A percentile compares a stretch with the other conserved stretches of the same genome.
Conservation (phyloP, 768 basidiomycete species). For the Boletus pseudopeckii region DNA sequence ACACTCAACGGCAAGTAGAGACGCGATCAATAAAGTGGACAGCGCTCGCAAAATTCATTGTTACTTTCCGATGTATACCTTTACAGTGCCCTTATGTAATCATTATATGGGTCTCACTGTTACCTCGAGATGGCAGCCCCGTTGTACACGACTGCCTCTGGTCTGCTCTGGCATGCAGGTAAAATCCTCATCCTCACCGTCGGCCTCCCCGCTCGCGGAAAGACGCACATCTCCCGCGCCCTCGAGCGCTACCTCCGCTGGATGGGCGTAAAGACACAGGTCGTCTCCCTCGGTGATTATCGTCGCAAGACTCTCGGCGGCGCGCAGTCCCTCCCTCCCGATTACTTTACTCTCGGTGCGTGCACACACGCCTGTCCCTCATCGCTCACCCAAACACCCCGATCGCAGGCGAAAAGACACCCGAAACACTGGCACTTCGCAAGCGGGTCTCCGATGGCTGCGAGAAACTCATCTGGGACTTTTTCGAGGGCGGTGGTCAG, state of each 20-base stretch:
- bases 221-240: conserved; percentile 94
- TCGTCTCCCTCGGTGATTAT: conserved; percentile 94
- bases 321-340: conserved; percentile 81
- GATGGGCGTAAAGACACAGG: conserved; percentile 96
- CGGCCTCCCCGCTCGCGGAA: conserved; percentile 90
- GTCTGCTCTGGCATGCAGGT: conserved; percentile 86
- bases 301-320: conserved; percentile 86
- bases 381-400: background rate
- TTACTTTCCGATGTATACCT: too few relatives aligned
- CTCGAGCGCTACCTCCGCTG: conserved; percentile 97
- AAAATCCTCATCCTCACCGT: conserved; percentile 93
- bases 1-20: conserved; percentile 10
- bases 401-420: conserved; percentile 66
- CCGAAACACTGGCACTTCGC: conserved; percentile 77
- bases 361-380: background rate
- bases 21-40: too few relatives aligned
- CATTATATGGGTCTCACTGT: background rate
- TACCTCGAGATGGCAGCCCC: conserved; percentile 71
- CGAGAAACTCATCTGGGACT: conserved; percentile 85
- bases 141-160: conserved; percentile 87
- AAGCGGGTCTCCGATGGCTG: conserved; percentile 76
- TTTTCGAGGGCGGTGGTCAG: conserved; percentile 84
- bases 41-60: too few relatives aligned
- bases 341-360: conserved; percentile 86
- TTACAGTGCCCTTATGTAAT: conserved; percentile 16